Evolutionary conservation across 345 rosid species (phyloP).

Genomic region (Euphorbia pulcherrima): DNA sequence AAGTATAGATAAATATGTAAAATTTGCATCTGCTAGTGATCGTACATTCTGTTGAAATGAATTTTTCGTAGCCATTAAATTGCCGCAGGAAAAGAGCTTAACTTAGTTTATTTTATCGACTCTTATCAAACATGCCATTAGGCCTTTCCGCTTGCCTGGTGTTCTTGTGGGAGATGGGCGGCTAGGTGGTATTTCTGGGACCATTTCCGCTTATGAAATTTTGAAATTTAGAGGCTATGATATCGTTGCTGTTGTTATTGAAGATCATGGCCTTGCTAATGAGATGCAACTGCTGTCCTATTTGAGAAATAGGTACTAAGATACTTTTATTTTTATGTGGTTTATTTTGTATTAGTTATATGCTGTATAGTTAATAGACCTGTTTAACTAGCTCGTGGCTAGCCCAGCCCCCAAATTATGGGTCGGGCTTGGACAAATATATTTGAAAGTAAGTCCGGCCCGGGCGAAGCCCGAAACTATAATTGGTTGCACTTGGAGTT

Average conservation of each 20-base stretch:
- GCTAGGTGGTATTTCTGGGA: conserved; percentile 90
- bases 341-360: neutral
- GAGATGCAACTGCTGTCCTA: conserved; percentile 66
- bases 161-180: conserved; percentile 93
- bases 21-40: neutral
- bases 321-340: neutral
- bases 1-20: neutral
- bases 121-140: conserved; percentile 22
- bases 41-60: neutral
- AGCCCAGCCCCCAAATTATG: too few species aligned
- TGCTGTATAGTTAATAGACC: too few species aligned
- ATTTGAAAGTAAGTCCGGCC: too few species aligned
- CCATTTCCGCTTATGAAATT: conserved; percentile 91
- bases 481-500: too few species aligned
- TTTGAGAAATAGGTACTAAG: conserved; percentile 59
- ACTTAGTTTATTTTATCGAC: neutral
- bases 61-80: neutral
- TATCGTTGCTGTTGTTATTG: conserved; percentile 71
- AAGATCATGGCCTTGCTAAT: conserved; percentile 83
- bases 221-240: conserved; percentile 77
- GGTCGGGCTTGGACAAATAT: too few species aligned
- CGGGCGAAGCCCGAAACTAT: too few species aligned
- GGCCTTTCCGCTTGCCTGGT: conserved; percentile 90
- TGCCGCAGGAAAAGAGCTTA: neutral
- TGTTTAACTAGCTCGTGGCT: too few species aligned